These are phyloP conservation scores for Halophytophthora batemanensis DNA, from an alignment of 352 stramenopile species.

Conservation along the genomic window DNA sequence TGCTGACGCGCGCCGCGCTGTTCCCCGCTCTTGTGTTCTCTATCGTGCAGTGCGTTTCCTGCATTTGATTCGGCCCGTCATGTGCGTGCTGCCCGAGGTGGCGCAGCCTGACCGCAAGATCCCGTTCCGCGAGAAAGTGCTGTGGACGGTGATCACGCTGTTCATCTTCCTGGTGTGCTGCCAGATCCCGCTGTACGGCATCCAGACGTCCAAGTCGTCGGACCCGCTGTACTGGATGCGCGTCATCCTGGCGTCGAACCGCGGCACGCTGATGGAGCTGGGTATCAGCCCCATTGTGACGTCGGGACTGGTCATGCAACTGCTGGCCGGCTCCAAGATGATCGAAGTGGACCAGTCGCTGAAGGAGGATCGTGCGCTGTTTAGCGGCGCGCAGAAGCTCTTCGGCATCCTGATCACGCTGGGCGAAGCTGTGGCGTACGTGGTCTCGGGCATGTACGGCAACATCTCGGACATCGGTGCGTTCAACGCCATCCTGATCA, in stretches of 20 bases:
- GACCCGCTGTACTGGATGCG: conserved; percentile 99
- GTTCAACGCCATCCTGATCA: conserved; percentile 99
- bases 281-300: conserved; percentile 99
- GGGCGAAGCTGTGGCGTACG: conserved; percentile 98
- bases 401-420: conserved; percentile 99
- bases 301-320: conserved; percentile 98
- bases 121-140: conserved; percentile 98
- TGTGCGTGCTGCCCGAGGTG: conserved; percentile 98
- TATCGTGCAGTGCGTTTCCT: conserved; percentile 93
- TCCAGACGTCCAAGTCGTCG: conserved; percentile 97
- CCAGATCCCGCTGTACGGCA: conserved; percentile 99
- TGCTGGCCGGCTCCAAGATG: conserved; percentile 97
- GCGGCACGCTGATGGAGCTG: conserved; percentile 97
- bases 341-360: conserved; percentile 99
- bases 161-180: conserved; percentile 99
- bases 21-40: too few species aligned
- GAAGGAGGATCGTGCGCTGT: conserved; percentile 98
- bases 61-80: conserved; percentile 97
- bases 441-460: conserved; percentile 99
- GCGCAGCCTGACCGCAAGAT: conserved; percentile 96
- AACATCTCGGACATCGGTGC: conserved; percentile 97
- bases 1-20: not conserved
- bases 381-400: conserved; percentile 98
- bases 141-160: conserved; percentile 99
- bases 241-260: conserved; percentile 99